Conservation (phyloP, 73 alveolate species). For the Paramecium tetraurelia region DNA sequence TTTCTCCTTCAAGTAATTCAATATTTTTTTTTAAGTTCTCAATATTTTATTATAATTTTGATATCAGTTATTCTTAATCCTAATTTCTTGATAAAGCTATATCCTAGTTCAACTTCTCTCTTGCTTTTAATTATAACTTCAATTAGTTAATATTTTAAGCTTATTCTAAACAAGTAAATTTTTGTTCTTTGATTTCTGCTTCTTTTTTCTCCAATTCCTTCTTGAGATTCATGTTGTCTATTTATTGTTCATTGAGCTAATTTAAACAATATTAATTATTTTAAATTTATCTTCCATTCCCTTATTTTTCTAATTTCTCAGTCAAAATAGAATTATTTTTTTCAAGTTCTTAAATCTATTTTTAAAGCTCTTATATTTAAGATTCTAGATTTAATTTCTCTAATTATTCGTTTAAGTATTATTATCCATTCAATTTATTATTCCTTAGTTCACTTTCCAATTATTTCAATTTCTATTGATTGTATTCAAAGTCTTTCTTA, state of each 20-base stretch:
- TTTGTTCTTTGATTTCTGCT: neutral
- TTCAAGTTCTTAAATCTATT: neutral
- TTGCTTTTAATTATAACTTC: neutral
- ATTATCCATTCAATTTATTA: neutral
- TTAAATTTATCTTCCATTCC: neutral
- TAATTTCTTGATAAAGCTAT: neutral
- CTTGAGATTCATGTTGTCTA: neutral
- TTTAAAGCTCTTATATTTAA: neutral
- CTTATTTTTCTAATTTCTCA: neutral
- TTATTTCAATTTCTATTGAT: too few relatives aligned
- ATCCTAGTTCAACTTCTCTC: neutral
- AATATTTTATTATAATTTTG: neutral
- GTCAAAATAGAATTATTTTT: neutral
- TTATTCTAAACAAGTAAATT: neutral
- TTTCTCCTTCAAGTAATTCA: neutral
- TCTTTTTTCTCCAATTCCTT: neutral
- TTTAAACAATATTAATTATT: too few relatives aligned
- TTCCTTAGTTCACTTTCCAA: neutral
- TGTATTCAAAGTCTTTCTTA: too few relatives aligned
- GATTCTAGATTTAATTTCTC: neutral
- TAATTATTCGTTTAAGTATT: neutral
- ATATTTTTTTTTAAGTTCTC: neutral
- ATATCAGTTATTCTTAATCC: neutral
- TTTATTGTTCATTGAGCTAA: neutral
- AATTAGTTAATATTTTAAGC: neutral